Percentiles rank a stretch among this genome's conserved stretches.
phyloP scores from a whole-genome alignment of 129 eudicot genomes.

The Chrysanthemum seticuspe region DNA sequence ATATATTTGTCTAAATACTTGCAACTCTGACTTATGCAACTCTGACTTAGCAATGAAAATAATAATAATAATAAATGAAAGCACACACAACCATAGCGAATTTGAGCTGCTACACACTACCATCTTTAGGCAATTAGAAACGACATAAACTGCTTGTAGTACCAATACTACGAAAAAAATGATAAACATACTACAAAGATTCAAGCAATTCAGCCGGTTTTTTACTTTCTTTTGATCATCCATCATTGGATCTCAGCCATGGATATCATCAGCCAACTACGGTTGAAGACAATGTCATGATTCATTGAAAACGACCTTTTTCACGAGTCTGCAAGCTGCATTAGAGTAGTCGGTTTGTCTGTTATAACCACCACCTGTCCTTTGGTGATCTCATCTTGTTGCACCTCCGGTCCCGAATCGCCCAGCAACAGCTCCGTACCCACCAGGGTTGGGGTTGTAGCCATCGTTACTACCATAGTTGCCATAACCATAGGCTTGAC shows the following conservation, averaged over 20 bases:
- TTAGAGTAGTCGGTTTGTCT: conserved; percentile 33
- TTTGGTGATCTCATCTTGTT: conserved; percentile 15
- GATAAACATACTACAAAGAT: neutral
- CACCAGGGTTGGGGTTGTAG: neutral
- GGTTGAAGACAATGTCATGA: neutral
- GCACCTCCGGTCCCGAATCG: conserved; percentile 20
- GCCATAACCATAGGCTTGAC: conserved; percentile 41
- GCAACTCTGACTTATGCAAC: too few species aligned
- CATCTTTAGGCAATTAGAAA: conserved; percentile 13
- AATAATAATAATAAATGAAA: conserved; percentile 6
- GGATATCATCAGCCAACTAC: neutral
- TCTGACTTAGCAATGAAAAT: neutral
- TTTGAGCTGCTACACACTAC: neutral
- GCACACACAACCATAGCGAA: conserved; percentile 18
- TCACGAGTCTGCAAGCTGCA: neutral
- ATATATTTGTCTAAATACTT: neutral
- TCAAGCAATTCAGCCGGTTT: neutral
- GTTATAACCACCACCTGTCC: conserved; percentile 27
- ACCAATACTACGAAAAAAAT: neutral
- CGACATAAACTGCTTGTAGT: conserved; percentile 16
- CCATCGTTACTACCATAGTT: conserved; percentile 37
- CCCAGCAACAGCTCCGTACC: conserved; percentile 24
- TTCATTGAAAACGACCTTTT: neutral
- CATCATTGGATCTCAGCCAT: neutral
- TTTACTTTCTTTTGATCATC: neutral